Evolutionary conservation across 495 filamentous ascomycete species (phyloP), one percentile per base, ranked within the genome.

Genomic region (Penicillium malachiteum): DNA sequence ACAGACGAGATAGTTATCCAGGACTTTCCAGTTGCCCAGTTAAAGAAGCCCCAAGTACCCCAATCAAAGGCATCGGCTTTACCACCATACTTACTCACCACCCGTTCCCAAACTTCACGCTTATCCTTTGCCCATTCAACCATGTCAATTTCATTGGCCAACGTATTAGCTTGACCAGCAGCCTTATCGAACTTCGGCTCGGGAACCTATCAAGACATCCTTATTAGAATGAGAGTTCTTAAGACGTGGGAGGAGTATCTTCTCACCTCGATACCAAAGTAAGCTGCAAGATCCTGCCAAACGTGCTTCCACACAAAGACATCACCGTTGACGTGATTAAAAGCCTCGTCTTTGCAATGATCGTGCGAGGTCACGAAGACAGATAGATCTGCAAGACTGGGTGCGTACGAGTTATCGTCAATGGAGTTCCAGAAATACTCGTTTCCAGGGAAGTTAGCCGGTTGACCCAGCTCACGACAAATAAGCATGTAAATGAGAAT

Each of bases 41-140:
- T 58, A 33, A 64, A 65, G 44, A 66, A 69, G 1, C 54, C 59
- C 66, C 66, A 69, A 13, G 63, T 66, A 2, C 56, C 63, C 52
- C 50, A 62, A 10, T 66, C 62, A 44, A 69, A 69, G 1, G 59
- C 58, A 37, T 64, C 63, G 0, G 38, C 35, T 8, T 51, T 62
- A 2, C 58, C 56, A 10, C 64, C 62, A n/a, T 62, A 59, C 47
- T 64, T 69, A n/a, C 52, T 46, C 26, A 57, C 50, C 44, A 72
- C 50, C 3, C 18, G 13, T 33, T 68, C 67, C 70, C 70, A 72
- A 1, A 67, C 53, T 3, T 21, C 34, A 7, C 52, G 49, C 55
- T 72, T 72, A 48, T 66, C 67, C 34, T 61, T 58, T 0, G 63
- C 65, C 67, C 70, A 70, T 30, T 68, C 56, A 3, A 52, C 50